Evolutionary conservation across 2,329 filamentous ascomycete species (phyloP).

Genomic region (Hypoxylon sp.): DNA sequence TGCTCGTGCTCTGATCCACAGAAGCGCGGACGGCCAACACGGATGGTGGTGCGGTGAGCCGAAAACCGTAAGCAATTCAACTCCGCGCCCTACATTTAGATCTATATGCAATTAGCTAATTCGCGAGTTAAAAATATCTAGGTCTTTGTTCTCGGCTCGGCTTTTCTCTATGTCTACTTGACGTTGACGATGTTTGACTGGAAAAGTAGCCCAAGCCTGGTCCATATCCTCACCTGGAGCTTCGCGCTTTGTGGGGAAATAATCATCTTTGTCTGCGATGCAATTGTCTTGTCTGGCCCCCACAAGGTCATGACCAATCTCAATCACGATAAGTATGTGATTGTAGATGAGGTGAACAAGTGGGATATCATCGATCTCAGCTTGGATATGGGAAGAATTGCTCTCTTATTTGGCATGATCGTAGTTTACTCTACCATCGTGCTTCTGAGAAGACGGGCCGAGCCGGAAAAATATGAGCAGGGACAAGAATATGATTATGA

Average conservation of each 20-base stretch:
- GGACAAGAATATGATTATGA: conserved; percentile 60
- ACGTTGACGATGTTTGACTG: conserved; percentile 90
- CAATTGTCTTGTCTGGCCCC: conserved; percentile 76
- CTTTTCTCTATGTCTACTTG: conserved; percentile 89
- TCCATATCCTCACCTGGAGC: conserved; percentile 86
- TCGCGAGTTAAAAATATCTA: conserved; percentile 56
- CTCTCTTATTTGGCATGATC: conserved; percentile 73
- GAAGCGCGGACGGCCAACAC: conserved; percentile 49
- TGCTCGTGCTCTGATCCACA: conserved; percentile 77
- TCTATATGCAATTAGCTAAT: conserved; percentile 19
- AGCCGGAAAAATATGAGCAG: conserved; percentile 58
- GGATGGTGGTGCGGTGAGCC: conserved; percentile 54
- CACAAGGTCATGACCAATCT: conserved; percentile 74
- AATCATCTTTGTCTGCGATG: conserved; percentile 77
- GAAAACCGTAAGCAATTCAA: conserved; percentile 51
- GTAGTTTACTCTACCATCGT: conserved; percentile 72
- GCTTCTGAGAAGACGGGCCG: conserved; percentile 60
- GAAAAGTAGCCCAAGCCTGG: conserved; percentile 82
- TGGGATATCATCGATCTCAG: conserved; percentile 78
- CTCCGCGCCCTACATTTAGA: conserved; percentile 13
- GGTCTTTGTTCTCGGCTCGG: conserved; percentile 88
- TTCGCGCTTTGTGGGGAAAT: conserved; percentile 81
- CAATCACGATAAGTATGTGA: conserved; percentile 59
- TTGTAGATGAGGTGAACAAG: conserved; percentile 52
- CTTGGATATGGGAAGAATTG: conserved; percentile 77